Evolutionary conservation across 257 asterid genomes (phyloP), one percentile per base, ranked within the genome.

Genomic region (Anisodus tanguticus): DNA sequence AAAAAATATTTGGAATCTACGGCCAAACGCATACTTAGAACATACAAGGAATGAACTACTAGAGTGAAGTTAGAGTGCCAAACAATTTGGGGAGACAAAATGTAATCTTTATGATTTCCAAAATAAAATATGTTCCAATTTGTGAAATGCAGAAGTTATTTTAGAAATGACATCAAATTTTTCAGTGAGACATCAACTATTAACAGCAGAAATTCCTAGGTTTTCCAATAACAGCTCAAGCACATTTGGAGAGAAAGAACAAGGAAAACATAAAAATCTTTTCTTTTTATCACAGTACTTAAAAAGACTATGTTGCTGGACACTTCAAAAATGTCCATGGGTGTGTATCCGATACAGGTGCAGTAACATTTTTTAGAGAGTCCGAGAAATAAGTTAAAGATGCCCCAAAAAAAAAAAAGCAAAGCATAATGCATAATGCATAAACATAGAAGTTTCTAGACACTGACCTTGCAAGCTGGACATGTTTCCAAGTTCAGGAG

Each of bases 401-500:
- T 9, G 39, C 9, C 5, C 13, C 66, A 10, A 10, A 41, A 31
- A 31, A 22, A 58, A 31, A 0, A 10, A 37, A 10, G 13, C 51
- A 64, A 74, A 49, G 12, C 19, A 74, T 4, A 70, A 79, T 47
- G 51, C 53, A 15, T 3, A 69, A 63, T 47, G 51, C 53, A 15
- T 3, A 69, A 63, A 37, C 16, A 82, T 13, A 71, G 35, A 49
- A 51, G 81, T 31, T 39, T 49, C 19, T 3, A 39, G 43, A 8
- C 31, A 85, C 81, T 76, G 49, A 95, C 99, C 99, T 94, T 95
- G 98, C 82, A 95, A 89, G 63, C 86, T 94, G 9, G 88, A 90
- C 97, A 95, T 85, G 86, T 83, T 83, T 10, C 97, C 99, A 79
- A 95, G 89, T 78, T 83, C 92, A 66, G 92, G 70, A 35, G 99